phyloP scores from a whole-genome alignment of 208 protist species.

The Trypanosomatidae sp. region DNA sequence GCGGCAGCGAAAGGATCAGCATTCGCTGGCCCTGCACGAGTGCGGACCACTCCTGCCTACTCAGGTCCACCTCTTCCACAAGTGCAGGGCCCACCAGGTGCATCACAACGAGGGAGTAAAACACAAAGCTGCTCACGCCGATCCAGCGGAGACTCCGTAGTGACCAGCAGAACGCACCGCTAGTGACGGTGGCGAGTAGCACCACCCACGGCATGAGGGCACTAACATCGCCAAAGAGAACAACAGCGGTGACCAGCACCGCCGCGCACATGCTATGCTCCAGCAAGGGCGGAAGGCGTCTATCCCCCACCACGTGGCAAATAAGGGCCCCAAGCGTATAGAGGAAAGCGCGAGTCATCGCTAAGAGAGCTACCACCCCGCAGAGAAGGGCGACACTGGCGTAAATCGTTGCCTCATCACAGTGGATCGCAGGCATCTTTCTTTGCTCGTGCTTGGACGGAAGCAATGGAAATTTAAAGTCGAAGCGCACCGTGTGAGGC shows the following conservation, averaged over 20 bases:
- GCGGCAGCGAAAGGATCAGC: constrained; percentile 3
- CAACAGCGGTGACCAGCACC: constrained; percentile 1
- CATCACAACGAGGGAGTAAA: constrained; percentile 12
- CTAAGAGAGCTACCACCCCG: neutral
- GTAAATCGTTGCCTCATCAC: constrained; percentile 21
- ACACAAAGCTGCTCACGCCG: constrained; percentile 18
- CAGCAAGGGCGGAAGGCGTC: neutral
- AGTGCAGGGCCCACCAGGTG: constrained; percentile 16
- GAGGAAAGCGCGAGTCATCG: constrained; percentile 7
- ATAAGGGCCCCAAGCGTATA: constrained; percentile 4
- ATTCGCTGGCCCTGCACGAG: constrained; percentile 22
- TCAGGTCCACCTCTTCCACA: constrained; percentile 13
- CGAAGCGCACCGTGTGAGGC: neutral
- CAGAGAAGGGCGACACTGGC: constrained; percentile 1
- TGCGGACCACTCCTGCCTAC: constrained; percentile 8
- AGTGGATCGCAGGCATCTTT: constrained; percentile 6
- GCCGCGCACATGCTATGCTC: constrained; percentile 3
- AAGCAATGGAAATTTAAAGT: neutral
- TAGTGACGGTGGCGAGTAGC: constrained; percentile 15
- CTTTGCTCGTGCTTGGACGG: neutral
- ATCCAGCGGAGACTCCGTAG: constrained; percentile 30
- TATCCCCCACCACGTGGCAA: neutral
- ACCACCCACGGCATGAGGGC: constrained; percentile 16
- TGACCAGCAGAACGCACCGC: constrained; percentile 31
- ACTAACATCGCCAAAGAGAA: constrained; percentile 17